phyloP scores from a whole-genome alignment of 23 red algal genomes.

The Gracilaria vermiculophylla region DNA sequence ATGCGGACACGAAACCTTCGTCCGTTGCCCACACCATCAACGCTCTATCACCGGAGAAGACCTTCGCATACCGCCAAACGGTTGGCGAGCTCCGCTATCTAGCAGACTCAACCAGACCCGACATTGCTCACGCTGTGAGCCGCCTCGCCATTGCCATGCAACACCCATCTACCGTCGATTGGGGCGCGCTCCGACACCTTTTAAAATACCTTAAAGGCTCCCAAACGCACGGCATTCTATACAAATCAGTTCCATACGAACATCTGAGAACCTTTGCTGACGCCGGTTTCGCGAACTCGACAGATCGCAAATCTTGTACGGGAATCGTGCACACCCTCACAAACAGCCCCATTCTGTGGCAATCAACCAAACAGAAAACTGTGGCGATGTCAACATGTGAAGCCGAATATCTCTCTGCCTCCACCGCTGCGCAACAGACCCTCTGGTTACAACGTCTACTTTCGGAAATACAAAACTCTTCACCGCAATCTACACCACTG shows the following conservation, averaged over 20 bases:
- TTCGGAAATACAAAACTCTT: background rate
- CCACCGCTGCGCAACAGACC: background rate
- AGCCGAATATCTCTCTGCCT: background rate
- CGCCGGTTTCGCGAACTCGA: slow-evolving; percentile 1
- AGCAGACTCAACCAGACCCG: background rate
- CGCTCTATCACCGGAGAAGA: background rate
- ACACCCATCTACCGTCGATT: background rate
- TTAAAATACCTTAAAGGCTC: slow-evolving; percentile 14
- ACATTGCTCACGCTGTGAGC: background rate
- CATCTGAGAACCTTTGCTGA: background rate
- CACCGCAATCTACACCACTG: background rate
- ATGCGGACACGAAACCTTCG: background rate
- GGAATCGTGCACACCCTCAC: background rate
- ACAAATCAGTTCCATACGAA: background rate
- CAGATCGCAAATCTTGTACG: background rate
- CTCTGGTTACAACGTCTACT: background rate
- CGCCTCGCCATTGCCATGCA: background rate
- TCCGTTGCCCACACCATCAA: background rate
- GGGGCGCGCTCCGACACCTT: background rate
- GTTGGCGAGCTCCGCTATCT: slow-evolving; percentile 16
- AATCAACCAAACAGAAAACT: background rate
- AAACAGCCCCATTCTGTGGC: slow-evolving; percentile 12
- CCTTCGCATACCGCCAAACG: slow-evolving; percentile 6
- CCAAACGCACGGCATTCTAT: background rate
- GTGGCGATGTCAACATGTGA: slow-evolving; percentile 22